Evolutionary conservation across 768 basidiomycete species (phyloP), one percentile per base, ranked within the genome.

Genomic region (Grammothele lineata): DNA sequence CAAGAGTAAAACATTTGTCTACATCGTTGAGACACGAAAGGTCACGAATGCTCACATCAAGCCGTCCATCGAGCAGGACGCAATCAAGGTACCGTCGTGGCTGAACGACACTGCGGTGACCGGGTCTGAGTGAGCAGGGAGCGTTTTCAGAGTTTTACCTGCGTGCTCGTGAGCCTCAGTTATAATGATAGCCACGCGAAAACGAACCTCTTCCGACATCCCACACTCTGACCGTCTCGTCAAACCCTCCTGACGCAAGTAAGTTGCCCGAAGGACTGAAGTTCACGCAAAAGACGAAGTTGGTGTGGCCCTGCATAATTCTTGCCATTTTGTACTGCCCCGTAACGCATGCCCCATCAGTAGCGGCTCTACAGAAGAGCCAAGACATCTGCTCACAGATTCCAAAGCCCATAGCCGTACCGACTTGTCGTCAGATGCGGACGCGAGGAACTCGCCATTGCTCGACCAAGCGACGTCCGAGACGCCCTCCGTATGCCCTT

Each of bases 191-290:
- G n/a, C n/a, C 1, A 14, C 17, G 11, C 14, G 1, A n/a, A 17
- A 24, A 53, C 65, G 15, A 52, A 92, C 92, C 92, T 77, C 85
- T 74, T 21, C 88, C 83, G 22, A 95, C 84, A 63, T 99, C 94
- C 95, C 95, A 98, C n/a, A 98, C 77, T 39, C 91, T 80, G 15
- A 98, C 89, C 14, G 88, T 92, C 71, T 99, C 96, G 58, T 99
- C 96, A 59, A 88, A 94, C 1, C 89, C 88, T 24, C 96, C 96
- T 18, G 91, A 94, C 14, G 89, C 96, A 43, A 98, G 71, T 26
- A 99, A 70, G 63, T 92, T 94, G 0, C 89, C 88, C 61, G 83
- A 78, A 1, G 92, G 93, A 57, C 89, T 93, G 66, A 86, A 98
- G 59, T 92, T 88, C 18, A 97, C 76, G 54, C 92, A 94, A 59